These are phyloP conservation scores for Keithomyces neogunnii DNA, from an alignment of 2,329 filamentous ascomycete genomes.

Conservation along the genomic window DNA sequence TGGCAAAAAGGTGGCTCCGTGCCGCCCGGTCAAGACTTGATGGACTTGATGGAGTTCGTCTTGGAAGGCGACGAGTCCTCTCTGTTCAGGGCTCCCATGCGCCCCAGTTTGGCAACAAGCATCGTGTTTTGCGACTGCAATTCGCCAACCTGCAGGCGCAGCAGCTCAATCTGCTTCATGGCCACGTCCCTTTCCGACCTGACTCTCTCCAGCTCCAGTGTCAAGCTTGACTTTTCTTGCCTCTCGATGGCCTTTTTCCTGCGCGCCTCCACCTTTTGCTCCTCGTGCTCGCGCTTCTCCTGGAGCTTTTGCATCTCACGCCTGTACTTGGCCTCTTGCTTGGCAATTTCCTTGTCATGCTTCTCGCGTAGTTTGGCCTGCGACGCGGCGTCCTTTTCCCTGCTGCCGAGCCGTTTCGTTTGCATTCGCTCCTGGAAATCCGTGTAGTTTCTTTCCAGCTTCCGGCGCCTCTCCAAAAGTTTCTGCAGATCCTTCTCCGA, in stretches of 20 bases:
- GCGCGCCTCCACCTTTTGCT: conserved; percentile 47
- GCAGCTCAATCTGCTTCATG: conserved; percentile 41
- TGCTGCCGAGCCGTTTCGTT: conserved; percentile 36
- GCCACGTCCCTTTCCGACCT: conserved; percentile 44
- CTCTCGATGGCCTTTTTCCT: conserved; percentile 42
- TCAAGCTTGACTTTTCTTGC: conserved; percentile 41
- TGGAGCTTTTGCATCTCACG: conserved; percentile 57
- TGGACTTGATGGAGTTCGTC: conserved; percentile 3
- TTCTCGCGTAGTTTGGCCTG: conserved; percentile 53
- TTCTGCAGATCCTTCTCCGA: conserved; percentile 57
- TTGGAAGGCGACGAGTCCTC: conserved; percentile 5
- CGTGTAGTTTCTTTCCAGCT: conserved; percentile 55
- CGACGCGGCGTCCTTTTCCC: conserved; percentile 40
- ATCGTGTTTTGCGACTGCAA: conserved; percentile 52
- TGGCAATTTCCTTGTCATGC: conserved; percentile 54
- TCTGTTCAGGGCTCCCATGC: conserved; percentile 27
- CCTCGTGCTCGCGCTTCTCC: conserved; percentile 53
- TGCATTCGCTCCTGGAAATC: conserved; percentile 41
- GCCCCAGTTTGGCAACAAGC: conserved; percentile 47
- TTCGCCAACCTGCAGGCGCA: conserved; percentile 47
- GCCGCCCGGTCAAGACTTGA: neutral
- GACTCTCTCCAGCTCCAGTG: conserved; percentile 43
- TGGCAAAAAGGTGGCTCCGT: no score
- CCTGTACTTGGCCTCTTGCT: conserved; percentile 58
- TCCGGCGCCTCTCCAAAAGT: conserved; percentile 50